Percentiles rank a stretch among this genome's conserved stretches.
phyloP scores from a whole-genome alignment of 768 basidiomycete genomes.

The Hypholoma fasciculare region DNA sequence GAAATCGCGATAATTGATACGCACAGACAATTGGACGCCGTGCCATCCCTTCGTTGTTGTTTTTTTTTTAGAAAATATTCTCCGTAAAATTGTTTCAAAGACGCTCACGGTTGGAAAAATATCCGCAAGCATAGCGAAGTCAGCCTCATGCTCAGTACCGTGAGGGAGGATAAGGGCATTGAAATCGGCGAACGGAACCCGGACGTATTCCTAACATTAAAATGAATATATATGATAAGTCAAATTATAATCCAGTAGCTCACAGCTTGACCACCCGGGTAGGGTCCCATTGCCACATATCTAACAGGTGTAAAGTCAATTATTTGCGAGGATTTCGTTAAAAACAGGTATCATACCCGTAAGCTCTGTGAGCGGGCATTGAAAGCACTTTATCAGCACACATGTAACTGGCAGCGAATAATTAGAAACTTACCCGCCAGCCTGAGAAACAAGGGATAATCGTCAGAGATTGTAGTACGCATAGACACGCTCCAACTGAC shows the following conservation, averaged over 20 bases:
- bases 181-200: constrained; percentile 59
- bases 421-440: constrained; percentile 38
- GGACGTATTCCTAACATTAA: constrained; percentile 46
- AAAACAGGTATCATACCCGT: constrained; percentile 34
- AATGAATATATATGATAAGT: neutral
- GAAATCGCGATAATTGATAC: constrained; percentile 4
- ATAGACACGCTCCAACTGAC: neutral
- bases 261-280: constrained; percentile 53
- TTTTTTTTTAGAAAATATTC: neutral
- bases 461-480: neutral
- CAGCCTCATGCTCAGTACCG: constrained; percentile 54
- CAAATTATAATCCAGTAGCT: neutral
- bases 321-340: neutral
- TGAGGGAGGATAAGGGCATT: constrained; percentile 52
- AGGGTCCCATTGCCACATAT: constrained; percentile 59
- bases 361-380: constrained; percentile 32
- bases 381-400: neutral
- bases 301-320: constrained; percentile 20
- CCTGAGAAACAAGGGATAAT: constrained; percentile 24
- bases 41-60: constrained; percentile 44
- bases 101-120: constrained; percentile 52
- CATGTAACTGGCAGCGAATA: too few species aligned
- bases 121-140: constrained; percentile 54
- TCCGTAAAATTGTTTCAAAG: neutral
- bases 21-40: constrained; percentile 46